phyloP scores from a whole-genome alignment of 257 asterid species.

The Scutellaria galericulata region DNA sequence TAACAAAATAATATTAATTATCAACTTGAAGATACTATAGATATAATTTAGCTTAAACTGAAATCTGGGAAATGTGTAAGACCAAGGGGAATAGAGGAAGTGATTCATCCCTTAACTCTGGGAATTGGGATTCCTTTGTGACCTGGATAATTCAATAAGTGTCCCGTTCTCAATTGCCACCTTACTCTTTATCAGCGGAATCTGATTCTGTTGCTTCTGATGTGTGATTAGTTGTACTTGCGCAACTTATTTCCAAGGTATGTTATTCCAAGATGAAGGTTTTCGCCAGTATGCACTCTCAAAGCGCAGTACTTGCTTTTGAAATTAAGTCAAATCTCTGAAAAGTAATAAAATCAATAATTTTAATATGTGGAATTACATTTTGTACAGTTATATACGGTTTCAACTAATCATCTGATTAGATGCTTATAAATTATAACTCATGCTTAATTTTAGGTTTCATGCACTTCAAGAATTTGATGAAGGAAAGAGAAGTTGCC shows the following conservation, averaged over 20 bases:
- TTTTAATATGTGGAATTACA: not conserved
- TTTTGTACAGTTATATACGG: not conserved
- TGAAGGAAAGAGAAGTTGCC: slow-evolving; percentile 85
- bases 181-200: not conserved
- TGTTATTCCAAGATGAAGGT: not conserved
- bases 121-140: not conserved
- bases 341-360: not conserved
- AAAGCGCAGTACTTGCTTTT: not conserved
- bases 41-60: not conserved
- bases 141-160: not conserved
- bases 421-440: not conserved
- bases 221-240: not conserved
- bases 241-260: not conserved
- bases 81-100: not conserved
- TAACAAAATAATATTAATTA: not conserved
- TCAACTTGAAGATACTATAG: not conserved
- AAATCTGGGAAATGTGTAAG: not conserved
- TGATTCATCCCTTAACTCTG: not conserved
- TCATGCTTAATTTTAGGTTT: slow-evolving; percentile 53
- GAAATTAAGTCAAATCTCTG: not conserved
- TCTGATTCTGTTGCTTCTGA: slow-evolving; percentile 19
- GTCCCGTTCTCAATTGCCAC: not conserved
- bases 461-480: slow-evolving; percentile 87
- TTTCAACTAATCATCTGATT: slow-evolving; percentile 14
- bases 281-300: not conserved